Conservation (phyloP, 208 protist genomes). For the Acanthamoeba royreba region DNA sequence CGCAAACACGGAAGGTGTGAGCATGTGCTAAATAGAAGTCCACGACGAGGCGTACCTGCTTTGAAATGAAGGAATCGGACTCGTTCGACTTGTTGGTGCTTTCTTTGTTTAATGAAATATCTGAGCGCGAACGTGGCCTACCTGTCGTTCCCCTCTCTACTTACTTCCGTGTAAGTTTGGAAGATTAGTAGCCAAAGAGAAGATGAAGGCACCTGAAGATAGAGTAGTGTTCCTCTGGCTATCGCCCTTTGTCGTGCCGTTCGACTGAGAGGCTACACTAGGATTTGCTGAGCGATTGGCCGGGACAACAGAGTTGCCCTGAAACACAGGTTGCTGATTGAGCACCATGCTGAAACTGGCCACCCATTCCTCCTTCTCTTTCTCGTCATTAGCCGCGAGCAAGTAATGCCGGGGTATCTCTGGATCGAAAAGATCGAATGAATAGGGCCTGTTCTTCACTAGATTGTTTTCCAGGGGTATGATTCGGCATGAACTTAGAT, state of each 20-base stretch:
- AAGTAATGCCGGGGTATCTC: slow-evolving; percentile 9
- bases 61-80: no score
- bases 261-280: no score
- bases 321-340: neutral
- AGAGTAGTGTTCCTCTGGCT: no score
- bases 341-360: slow-evolving; percentile 26
- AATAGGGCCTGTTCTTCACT: neutral
- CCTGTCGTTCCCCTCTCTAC: neutral
- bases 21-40: no score
- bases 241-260: no score
- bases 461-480: slow-evolving; percentile 20
- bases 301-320: neutral
- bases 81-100: no score
- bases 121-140: neutral
- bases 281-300: no score
- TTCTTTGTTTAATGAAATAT: no score
- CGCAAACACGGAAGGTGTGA: no score
- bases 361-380: slow-evolving; percentile 29
- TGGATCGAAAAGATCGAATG: neutral
- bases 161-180: no score
- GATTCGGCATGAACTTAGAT: neutral
- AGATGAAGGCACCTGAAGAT: no score
- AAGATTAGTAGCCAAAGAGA: no score
- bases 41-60: neutral
- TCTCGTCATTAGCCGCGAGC: slow-evolving; percentile 4